Percentiles rank a stretch among this genome's conserved stretches.
These are phyloP conservation scores for Sisymbrium irio DNA, from an alignment of 345 rosid genomes.

Conservation along the genomic window DNA sequence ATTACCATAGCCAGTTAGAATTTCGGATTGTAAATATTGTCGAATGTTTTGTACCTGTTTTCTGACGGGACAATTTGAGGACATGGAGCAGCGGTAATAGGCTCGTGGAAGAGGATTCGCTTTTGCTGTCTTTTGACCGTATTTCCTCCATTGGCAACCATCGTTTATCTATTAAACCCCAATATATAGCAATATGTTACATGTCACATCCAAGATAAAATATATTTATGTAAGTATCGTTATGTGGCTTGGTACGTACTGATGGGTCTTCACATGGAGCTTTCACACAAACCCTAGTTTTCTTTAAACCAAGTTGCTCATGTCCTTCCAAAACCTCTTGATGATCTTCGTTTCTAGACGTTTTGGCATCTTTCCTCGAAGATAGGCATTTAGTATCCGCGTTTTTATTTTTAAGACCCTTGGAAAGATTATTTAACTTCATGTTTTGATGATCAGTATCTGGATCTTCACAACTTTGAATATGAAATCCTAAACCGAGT, in stretches of 20 bases:
- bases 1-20: background rate
- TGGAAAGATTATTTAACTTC: constrained; percentile 15
- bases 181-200: background rate
- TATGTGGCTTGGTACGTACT: constrained; percentile 34
- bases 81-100: constrained; percentile 84
- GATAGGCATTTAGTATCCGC: constrained; percentile 34
- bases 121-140: constrained; percentile 90
- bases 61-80: constrained; percentile 69
- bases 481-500: constrained; percentile 39
- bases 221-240: background rate
- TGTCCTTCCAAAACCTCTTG: constrained; percentile 39
- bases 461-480: constrained; percentile 28
- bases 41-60: constrained; percentile 59
- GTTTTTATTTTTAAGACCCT: constrained; percentile 30
- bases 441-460: constrained; percentile 23
- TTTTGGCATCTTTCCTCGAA: constrained; percentile 46
- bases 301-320: constrained; percentile 52
- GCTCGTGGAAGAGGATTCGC: constrained; percentile 92
- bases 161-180: constrained; percentile 60
- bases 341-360: constrained; percentile 36
- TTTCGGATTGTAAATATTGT: background rate
- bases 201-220: background rate
- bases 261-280: constrained; percentile 77
- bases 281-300: constrained; percentile 82
- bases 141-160: constrained; percentile 97